A percentile compares a stretch with the other conserved stretches of the same genome.
phyloP scores from a whole-genome alignment of 176 grass and related monocot genomes.

The Poa annua region DNA sequence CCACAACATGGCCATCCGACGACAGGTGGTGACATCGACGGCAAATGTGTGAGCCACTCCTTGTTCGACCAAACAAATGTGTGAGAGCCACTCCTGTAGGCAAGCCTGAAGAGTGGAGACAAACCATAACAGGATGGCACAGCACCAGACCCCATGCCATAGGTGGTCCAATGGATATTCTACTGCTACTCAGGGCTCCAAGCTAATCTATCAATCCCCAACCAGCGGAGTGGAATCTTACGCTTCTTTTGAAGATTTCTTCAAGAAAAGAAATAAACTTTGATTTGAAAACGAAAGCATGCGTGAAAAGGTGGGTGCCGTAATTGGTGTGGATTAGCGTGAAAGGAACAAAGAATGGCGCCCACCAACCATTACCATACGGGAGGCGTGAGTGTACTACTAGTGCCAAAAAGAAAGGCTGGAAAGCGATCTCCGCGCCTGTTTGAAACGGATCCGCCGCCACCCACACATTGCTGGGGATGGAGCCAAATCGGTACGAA shows the following conservation, averaged over 20 bases:
- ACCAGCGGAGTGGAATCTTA: conserved; percentile 4
- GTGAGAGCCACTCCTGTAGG: conserved; percentile 11
- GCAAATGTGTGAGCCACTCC: neutral
- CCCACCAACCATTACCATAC: conserved; percentile 52
- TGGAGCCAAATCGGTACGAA: conserved; percentile 14
- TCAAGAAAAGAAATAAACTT: neutral
- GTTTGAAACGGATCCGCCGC: conserved; percentile 44
- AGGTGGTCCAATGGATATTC: conserved; percentile 42
- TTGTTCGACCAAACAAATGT: too few relatives aligned
- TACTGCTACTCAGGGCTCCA: conserved; percentile 27
- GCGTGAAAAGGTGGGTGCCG: conserved; percentile 48
- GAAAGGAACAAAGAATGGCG: conserved; percentile 32
- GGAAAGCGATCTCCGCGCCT: conserved; percentile 44
- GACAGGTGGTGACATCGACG: neutral
- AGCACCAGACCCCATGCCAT: conserved; percentile 3
- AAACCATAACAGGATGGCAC: conserved; percentile 36
- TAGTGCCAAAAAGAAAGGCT: conserved; percentile 45
- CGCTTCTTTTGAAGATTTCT: conserved; percentile 12
- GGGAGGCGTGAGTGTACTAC: conserved; percentile 40
- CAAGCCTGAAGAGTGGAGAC: conserved; percentile 10
- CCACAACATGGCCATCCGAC: neutral
- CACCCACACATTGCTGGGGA: neutral
- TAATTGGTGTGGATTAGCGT: conserved; percentile 52
- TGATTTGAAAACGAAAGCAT: conserved; percentile 37
- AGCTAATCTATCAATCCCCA: conserved; percentile 23